Evolutionary conservation across 345 rosid genomes (phyloP).

Genomic region (Gossypium raimondii): DNA sequence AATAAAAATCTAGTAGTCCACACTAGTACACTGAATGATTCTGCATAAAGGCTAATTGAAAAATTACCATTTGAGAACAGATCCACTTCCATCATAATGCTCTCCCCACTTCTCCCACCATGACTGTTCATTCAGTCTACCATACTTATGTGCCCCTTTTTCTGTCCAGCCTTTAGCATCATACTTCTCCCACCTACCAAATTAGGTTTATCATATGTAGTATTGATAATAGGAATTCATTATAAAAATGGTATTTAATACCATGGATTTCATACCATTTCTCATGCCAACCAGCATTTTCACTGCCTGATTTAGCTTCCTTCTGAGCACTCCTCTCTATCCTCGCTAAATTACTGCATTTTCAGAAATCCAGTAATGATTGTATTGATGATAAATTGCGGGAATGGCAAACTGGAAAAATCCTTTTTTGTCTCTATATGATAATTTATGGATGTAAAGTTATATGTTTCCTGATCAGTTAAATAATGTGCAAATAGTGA

Average conservation of each 20-base stretch:
- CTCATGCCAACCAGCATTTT: constrained; percentile 98
- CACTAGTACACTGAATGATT: not conserved
- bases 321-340: constrained; percentile 99
- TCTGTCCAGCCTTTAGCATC: constrained; percentile 99
- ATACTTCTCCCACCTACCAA: constrained; percentile 96
- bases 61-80: constrained; percentile 87
- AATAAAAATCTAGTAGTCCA: not conserved
- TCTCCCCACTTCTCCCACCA: constrained; percentile 99
- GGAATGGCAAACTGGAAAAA: not conserved
- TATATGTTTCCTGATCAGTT: not conserved
- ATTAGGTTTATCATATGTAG: not conserved
- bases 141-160: constrained; percentile 97
- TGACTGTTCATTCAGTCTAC: constrained; percentile 91
- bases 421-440: not conserved
- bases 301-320: constrained; percentile 92
- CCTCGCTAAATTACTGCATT: constrained; percentile 84
- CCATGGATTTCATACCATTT: constrained; percentile 49
- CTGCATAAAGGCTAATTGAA: constrained; percentile 2
- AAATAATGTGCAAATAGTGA: constrained; percentile 24
- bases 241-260: not conserved
- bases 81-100: constrained; percentile 97
- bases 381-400: constrained; percentile 7
- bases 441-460: constrained; percentile 3
- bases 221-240: not conserved
- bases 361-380: constrained; percentile 5